Base-by-base conservation (phyloP, 176 grass and related monocot species). In the Chloris gayana region DNA sequence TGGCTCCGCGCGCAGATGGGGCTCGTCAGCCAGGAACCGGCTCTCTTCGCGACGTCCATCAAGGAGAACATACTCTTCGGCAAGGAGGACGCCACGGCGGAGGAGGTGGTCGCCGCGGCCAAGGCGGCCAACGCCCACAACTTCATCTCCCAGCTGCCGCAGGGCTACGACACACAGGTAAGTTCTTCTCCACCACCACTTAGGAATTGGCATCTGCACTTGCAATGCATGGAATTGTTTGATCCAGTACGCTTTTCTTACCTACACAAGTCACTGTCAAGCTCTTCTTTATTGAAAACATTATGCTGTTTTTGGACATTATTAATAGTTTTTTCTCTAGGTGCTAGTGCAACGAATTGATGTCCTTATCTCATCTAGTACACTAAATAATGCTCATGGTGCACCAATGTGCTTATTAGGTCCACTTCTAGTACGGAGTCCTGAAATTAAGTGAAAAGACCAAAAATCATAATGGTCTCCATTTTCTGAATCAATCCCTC, bases 1-100 rank as follows among this genome's bases (percentile, higher is more conserved):
- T 95, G 96, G 96, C 74, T 99, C 68, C 83, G 96, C 64, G 73
- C 88, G 11, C 96, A 95, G 82, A 95, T 99, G 67, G 96, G 96
- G 19, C 86, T 99, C 17, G 96, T 99, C 5, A 99, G 96, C 86
- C 96, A 99, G 63, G 96, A 99, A 85, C 96, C 96, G 32, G 96
- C 96, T 53, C 84, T 99, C 49, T 95, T 99, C 69, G 96, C 96
- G 14, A 95, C 96, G 66, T 91, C 93, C 6, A 99, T 99, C 54
- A 73, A 75, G 77, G 93, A 99, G 85, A 99, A 99, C 81, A 91
- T 99, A 57, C 45, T 99, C 75, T 95, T 99, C 41, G 96, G 96
- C 24, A 99, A 99, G 65, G 96, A 95, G 68, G 90, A 93, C 63
- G 96, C 96, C n/a, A 71, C 92, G 37, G 74, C 75, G 87, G 96